phyloP scores from a whole-genome alignment of 2,329 filamentous ascomycete species.

The Ceratocystis huliohia region DNA sequence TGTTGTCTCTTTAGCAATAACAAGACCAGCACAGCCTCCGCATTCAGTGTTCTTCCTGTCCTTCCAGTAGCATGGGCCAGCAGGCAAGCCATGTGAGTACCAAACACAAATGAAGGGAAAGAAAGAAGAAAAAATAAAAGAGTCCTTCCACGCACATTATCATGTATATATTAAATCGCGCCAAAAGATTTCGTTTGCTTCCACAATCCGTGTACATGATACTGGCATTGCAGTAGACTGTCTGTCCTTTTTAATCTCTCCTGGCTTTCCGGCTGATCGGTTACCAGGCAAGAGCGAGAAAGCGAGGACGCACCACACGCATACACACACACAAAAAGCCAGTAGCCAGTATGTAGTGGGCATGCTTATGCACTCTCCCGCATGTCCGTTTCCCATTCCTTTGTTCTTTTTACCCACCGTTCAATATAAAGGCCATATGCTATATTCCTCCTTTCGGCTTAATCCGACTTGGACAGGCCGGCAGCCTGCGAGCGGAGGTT shows the following conservation, averaged over 20 bases:
- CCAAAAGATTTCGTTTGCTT: too few species aligned
- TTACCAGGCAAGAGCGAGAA: too few species aligned
- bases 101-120: too few species aligned
- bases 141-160: too few species aligned
- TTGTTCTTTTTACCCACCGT: not conserved
- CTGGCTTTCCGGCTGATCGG: too few species aligned
- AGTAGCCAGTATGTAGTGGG: not conserved
- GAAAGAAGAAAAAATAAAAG: too few species aligned
- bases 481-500: constrained; percentile 73
- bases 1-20: not conserved
- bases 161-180: too few species aligned
- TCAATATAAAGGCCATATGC: too few species aligned
- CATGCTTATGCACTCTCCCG: not conserved
- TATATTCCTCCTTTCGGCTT: constrained; percentile 27
- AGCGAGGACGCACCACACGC: not conserved
- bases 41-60: not conserved
- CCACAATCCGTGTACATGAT: too few species aligned
- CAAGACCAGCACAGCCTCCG: not conserved
- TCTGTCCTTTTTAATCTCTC: too few species aligned
- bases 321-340: not conserved
- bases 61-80: not conserved
- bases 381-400: too few species aligned
- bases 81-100: not conserved
- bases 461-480: constrained; percentile 59
- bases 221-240: too few species aligned